These are phyloP conservation scores for Aureobasidium uvarum DNA, from an alignment of 2,329 filamentous ascomycete genomes.

Conservation along the genomic window DNA sequence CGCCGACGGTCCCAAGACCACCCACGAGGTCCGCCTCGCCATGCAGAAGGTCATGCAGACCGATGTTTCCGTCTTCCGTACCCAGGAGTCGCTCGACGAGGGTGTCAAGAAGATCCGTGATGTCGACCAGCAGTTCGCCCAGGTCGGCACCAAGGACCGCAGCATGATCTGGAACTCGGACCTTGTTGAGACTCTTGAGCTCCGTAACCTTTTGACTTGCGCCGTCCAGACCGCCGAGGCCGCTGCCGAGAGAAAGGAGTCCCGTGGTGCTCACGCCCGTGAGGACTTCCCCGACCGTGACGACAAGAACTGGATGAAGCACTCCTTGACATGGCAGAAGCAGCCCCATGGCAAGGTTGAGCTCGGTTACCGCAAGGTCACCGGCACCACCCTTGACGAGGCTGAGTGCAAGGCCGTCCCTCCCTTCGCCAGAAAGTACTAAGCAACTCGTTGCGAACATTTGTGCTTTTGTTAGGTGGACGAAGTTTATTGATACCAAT, in stretches of 20 bases:
- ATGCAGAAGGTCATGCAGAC: conserved; percentile 99
- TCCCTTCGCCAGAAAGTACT: conserved; percentile 47
- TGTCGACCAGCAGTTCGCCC: conserved; percentile 74
- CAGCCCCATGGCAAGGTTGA: conserved; percentile 83
- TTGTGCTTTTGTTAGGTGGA: neutral
- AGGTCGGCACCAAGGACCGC: conserved; percentile 95
- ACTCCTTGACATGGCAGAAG: conserved; percentile 96
- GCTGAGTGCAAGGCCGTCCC: conserved; percentile 94
- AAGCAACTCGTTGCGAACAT: conserved; percentile 13
- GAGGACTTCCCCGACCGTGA: conserved; percentile 97
- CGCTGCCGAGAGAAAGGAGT: conserved; percentile 94
- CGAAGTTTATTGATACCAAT: neutral
- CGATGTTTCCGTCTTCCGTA: conserved; percentile 95
- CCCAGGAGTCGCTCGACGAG: conserved; percentile 88
- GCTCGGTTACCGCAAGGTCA: conserved; percentile 80
- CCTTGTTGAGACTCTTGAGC: conserved; percentile 91
- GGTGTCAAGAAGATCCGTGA: conserved; percentile 78
- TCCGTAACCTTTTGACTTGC: conserved; percentile 94
- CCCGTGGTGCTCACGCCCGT: conserved; percentile 91
- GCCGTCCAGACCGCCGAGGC: conserved; percentile 89
- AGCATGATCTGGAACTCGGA: conserved; percentile 99
- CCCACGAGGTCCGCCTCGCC: conserved; percentile 78
- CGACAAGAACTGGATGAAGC: conserved; percentile 98
- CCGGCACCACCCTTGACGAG: conserved; percentile 82
- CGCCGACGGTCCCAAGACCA: conserved; percentile 79